phyloP scores from a whole-genome alignment of 352 stramenopile genomes.

The Aphanomyces euteiches region DNA sequence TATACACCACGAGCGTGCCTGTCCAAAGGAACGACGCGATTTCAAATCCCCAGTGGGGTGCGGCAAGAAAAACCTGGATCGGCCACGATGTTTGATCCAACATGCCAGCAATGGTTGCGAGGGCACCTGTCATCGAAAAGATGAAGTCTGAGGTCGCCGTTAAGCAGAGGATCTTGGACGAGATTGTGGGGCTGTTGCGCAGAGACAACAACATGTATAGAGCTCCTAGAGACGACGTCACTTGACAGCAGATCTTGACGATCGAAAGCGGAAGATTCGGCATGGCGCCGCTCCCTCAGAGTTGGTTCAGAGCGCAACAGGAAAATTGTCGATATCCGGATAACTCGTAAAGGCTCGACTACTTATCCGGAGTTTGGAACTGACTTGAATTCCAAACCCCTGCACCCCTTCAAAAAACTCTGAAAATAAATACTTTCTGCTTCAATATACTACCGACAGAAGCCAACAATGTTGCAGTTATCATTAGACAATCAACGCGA shows the following conservation, averaged over 20 bases:
- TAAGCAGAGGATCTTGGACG: conserved; percentile 23
- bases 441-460: too few species aligned
- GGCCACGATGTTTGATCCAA: conserved; percentile 4
- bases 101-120: conserved; percentile 43
- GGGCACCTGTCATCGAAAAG: conserved; percentile 59
- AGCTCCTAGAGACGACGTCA: not conserved
- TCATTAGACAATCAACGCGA: too few species aligned
- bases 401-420: too few species aligned
- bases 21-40: conserved; percentile 80
- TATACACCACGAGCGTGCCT: conserved; percentile 66
- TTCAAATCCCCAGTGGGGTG: conserved; percentile 71
- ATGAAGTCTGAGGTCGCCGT: conserved; percentile 49
- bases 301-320: too few species aligned
- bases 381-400: too few species aligned
- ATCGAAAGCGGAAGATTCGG: not conserved
- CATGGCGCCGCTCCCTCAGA: too few species aligned
- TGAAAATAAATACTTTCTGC: too few species aligned
- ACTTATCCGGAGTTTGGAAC: too few species aligned
- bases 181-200: conserved; percentile 16
- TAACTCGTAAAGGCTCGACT: too few species aligned
- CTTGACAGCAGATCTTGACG: conserved; percentile 3
- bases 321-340: too few species aligned
- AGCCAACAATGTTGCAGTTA: too few species aligned
- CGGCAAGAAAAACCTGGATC: conserved; percentile 53
- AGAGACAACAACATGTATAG: conserved; percentile 16